Conservation (phyloP, 2,329 filamentous ascomycete genomes). For the Lasiodiplodia citricola region DNA sequence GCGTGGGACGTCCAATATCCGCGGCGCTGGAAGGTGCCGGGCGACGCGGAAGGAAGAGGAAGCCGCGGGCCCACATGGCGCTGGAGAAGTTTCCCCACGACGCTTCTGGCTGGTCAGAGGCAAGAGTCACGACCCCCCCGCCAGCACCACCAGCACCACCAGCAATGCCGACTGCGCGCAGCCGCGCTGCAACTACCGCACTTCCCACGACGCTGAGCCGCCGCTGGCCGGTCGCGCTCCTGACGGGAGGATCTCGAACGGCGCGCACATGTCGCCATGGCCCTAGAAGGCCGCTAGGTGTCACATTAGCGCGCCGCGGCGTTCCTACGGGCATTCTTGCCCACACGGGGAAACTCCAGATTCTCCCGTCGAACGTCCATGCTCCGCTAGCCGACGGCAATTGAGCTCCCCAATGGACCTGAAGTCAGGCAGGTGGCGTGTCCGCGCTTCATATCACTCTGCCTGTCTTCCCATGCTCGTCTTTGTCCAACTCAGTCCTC, state of each 20-base stretch:
- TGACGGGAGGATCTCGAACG: conserved; percentile 9
- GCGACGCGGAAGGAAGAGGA: not conserved
- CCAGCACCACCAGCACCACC: no score
- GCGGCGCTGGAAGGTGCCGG: not conserved
- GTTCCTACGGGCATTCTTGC: conserved; percentile 5
- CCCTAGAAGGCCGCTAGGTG: conserved; percentile 20
- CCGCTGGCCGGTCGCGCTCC: not conserved
- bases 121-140: no score
- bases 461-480: not conserved
- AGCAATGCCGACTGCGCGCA: not conserved
- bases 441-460: not conserved
- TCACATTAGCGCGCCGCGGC: conserved; percentile 5
- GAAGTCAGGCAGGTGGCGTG: not conserved
- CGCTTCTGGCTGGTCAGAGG: not conserved
- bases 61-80: conserved; percentile 11
- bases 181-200: not conserved
- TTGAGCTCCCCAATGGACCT: not conserved
- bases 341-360: conserved; percentile 1
- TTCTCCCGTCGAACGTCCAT: conserved; percentile 2
- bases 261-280: conserved; percentile 14
- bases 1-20: no score
- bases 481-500: not conserved
- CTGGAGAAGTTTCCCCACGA: no score
- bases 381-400: conserved; percentile 12
- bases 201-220: not conserved